These are phyloP conservation scores for Harringtonia lauricola DNA, from an alignment of 2,329 filamentous ascomycete species.

Conservation along the genomic window DNA sequence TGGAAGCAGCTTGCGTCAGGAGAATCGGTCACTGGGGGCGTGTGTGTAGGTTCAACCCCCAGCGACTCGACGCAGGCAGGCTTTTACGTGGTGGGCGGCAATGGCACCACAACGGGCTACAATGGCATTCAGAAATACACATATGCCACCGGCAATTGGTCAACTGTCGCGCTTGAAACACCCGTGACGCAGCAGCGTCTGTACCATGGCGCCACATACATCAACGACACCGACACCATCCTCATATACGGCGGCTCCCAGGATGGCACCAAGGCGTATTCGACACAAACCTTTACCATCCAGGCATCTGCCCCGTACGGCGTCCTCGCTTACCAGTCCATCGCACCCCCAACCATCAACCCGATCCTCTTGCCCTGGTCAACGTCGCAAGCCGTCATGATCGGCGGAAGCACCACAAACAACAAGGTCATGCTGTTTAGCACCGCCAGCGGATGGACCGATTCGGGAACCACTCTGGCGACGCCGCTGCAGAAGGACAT, in stretches of 20 bases:
- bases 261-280: slow-evolving; percentile 43
- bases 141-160: slow-evolving; percentile 43
- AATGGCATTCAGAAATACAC: slow-evolving; percentile 62
- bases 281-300: slow-evolving; percentile 68
- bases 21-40: slow-evolving; percentile 59
- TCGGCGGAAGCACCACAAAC: slow-evolving; percentile 61
- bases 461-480: slow-evolving; percentile 53
- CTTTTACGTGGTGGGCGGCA: slow-evolving; percentile 75
- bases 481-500: slow-evolving; percentile 48
- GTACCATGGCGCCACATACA: slow-evolving; percentile 66
- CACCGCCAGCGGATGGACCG: slow-evolving; percentile 50
- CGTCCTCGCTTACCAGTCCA: slow-evolving; percentile 45
- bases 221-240: slow-evolving; percentile 59
- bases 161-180: slow-evolving; percentile 29
- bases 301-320: slow-evolving; percentile 52
- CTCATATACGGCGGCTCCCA: slow-evolving; percentile 71
- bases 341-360: slow-evolving; percentile 49
- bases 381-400: slow-evolving; percentile 55
- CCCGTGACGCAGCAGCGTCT: slow-evolving; percentile 55
- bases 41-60: slow-evolving; percentile 62
- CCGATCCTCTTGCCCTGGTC: slow-evolving; percentile 71
- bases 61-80: slow-evolving; percentile 47
- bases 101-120: slow-evolving; percentile 43
- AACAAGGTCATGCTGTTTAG: slow-evolving; percentile 64
- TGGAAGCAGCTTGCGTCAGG: slow-evolving; percentile 61